Evolutionary conservation across 2,329 filamentous ascomycete species (phyloP), one percentile per base, ranked within the genome.

Genomic region (Metarhizium anisopliae): DNA sequence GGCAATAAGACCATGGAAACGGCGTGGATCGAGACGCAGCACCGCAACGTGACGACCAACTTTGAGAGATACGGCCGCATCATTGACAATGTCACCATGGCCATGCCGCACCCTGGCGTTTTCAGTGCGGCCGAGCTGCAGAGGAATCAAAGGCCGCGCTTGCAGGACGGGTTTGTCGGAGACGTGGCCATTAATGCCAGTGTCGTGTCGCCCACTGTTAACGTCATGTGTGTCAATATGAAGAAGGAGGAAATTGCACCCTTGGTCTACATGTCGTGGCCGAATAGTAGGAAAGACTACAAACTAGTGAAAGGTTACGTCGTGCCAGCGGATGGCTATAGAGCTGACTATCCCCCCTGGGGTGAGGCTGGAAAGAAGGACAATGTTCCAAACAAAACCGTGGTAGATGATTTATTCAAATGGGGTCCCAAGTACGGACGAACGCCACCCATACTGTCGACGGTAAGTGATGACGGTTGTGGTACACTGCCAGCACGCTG

Each of bases 81-180:
- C 42, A 73, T 93, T 62, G 89, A 91, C 66, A 91, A 92, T 59
- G 82, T 90, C 30, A 88, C 86, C 0, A 76, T 92, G 60, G 87
- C 87, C 0, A 86, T 92, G 79, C 89, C 89, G 0, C 89, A 94
- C 62, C 76, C 84, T 4, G 74, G 85, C 0, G 77, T 94, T 0
- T 83, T 87, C 38, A 69, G 74, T 13, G 88, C 89, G 0, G 84
- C 86, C 0, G 79, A 74, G 8, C 74, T 86, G 60, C 69, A 75
- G 0, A 66, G 70, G 8, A 93, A 93, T 62, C 67, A 71, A 0
- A 89, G 94, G 62, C 89, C 89, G 0, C 74, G 77, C 6, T 81
- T 84, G 20, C 72, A 84, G 11, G 77, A 73, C 1, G 87, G 86
- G 0, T 76, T 16, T 7, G 8, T 89, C 8, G 89, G 87, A 11